Base-by-base conservation (phyloP, 345 rosid genomes). In the Moricandia moricandioides region DNA sequence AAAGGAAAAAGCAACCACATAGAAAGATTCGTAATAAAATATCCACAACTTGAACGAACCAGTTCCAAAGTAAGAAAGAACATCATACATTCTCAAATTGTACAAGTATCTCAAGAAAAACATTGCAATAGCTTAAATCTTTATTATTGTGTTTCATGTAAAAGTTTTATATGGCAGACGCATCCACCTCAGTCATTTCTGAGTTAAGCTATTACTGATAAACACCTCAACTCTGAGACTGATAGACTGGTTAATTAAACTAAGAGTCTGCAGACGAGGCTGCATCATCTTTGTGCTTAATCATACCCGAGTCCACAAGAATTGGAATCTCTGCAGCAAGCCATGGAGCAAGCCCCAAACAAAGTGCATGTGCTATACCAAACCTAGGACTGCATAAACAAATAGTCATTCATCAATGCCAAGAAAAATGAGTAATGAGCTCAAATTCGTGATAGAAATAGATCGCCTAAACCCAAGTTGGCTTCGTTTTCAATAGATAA, bases 321-420 rank as follows among this genome's bases (percentile, higher is more conserved):
- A 91, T 76, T 21, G 98, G 98, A 76, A 91, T 82, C 88, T 94
- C 98, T 58, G 98, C 97, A 12, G 98, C 98, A 27, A 94, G 95
- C 98, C 98, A 94, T 58, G 98, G 98, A 68, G 98, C 98, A 30
- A 94, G 96, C 34, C 98, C 98, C 86, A 94, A 79, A 79, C 98
- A 94, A 63, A 94, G 96, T 7, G 96, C 97, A 84, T 94, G 98
- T 7, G 98, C 98, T 67, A 94, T 85, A 30, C 98, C 97, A 72
- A 91, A 94, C 72, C 98, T 79, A 49, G 98, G 97, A 77, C 97
- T 94, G 88, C 83, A 78, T 64, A 76, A 29, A 52, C 66, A 71
- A 27, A 55, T 14, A 59, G 61, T 2, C 18, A 59, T 2, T 66
- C 65, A 62, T 74, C 47, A 73, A 11, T 29, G 26, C n/a, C 55